Conservation (phyloP, 1,284 basidiomycete genomes). For the Ceratobasidium theobromae region DNA sequence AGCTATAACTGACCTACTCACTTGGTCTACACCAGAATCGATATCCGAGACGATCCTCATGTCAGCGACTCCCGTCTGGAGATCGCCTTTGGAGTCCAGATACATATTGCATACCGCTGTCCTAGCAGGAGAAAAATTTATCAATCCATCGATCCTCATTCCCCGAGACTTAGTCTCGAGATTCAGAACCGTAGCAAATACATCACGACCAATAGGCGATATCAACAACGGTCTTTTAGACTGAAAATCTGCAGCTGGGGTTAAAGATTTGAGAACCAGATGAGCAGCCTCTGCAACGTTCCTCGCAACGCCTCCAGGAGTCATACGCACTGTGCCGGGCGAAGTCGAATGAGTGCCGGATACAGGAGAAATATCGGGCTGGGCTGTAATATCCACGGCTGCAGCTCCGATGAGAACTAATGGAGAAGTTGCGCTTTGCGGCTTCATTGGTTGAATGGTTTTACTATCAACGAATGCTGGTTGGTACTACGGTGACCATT, state of each 20-base stretch:
- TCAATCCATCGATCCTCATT: constrained; percentile 82
- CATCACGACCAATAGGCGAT: constrained; percentile 66
- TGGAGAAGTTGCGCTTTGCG: background rate
- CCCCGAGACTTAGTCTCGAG: constrained; percentile 61
- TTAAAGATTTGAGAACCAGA: constrained; percentile 42
- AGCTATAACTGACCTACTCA: constrained; percentile 42
- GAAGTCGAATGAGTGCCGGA: constrained; percentile 64
- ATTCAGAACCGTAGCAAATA: constrained; percentile 64
- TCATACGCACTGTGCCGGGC: constrained; percentile 72
- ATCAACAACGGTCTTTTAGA: constrained; percentile 52
- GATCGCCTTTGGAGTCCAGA: constrained; percentile 68
- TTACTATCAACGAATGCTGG: background rate
- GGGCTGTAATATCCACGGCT: constrained; percentile 83
- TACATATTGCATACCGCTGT: constrained; percentile 87
- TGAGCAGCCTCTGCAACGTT: constrained; percentile 92
- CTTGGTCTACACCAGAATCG: constrained; percentile 51
- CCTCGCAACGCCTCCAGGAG: constrained; percentile 88
- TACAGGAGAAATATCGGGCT: constrained; percentile 42
- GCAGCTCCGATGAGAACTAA: constrained; percentile 79
- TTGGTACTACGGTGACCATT: constrained; percentile 10
- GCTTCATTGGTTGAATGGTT: background rate
- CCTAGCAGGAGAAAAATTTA: constrained; percentile 43
- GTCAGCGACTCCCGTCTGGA: constrained; percentile 86
- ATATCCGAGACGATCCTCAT: constrained; percentile 69
- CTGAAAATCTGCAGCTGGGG: background rate